Percentiles rank a stretch among this genome's conserved stretches.
Evolutionary conservation across 2,329 filamentous ascomycete species (phyloP).

Genomic region (Exserohilum rostratum): DNA sequence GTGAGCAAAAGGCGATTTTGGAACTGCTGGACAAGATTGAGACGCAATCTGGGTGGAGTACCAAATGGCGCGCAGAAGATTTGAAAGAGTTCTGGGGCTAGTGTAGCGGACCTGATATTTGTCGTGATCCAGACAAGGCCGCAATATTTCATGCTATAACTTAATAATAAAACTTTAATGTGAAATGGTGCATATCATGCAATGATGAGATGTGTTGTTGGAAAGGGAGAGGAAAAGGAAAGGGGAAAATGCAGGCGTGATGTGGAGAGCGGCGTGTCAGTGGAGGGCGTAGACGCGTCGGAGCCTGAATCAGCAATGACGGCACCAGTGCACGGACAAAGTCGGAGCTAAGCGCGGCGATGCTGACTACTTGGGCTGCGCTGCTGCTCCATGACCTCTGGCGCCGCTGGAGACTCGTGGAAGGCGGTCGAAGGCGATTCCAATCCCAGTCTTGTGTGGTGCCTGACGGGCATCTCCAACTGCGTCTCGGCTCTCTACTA

Average conservation of each 20-base stretch:
- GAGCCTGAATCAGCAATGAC: conserved; percentile 1
- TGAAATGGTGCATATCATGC: neutral
- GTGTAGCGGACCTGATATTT: neutral
- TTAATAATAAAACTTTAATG: too few species aligned
- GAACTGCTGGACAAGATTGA: conserved; percentile 58
- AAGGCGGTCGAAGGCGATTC: conserved; percentile 12
- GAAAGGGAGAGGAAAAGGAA: too few species aligned
- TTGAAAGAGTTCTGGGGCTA: conserved; percentile 59
- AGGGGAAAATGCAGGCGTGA: neutral
- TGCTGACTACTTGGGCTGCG: conserved; percentile 7
- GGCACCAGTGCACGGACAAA: conserved; percentile 12
- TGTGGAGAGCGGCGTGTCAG: neutral
- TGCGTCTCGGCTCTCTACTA: neutral
- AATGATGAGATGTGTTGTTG: neutral
- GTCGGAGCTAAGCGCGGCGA: conserved; percentile 11
- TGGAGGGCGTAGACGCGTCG: neutral
- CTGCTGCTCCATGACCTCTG: conserved; percentile 6
- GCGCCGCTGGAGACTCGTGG: conserved; percentile 8
- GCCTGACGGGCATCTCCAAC: neutral
- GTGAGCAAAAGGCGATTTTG: conserved; percentile 55
- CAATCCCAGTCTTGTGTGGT: neutral
- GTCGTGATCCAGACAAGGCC: too few species aligned
- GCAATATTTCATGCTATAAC: too few species aligned
- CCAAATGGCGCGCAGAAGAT: conserved; percentile 60
- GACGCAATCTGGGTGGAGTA: conserved; percentile 60